phyloP scores from a whole-genome alignment of 2,329 filamentous ascomycete species.

The Pseudogymnoascus sp. region DNA sequence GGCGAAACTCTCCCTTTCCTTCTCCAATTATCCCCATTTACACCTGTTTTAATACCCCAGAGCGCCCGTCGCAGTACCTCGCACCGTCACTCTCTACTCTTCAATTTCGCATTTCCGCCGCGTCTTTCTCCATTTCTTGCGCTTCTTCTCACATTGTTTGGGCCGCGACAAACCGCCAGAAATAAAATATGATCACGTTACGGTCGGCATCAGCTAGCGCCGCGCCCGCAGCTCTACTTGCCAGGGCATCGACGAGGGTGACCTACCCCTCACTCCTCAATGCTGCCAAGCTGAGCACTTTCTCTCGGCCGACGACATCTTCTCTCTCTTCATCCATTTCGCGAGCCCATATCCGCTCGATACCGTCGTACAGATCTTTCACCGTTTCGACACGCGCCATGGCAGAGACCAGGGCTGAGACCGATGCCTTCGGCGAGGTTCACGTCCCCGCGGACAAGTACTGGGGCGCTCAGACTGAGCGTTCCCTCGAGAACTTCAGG shows the following conservation, averaged over 20 bases:
- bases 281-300: neutral
- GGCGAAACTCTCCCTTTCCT: neutral
- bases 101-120: neutral
- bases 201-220: constrained; percentile 23
- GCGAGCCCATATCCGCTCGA: constrained; percentile 16
- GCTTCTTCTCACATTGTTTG: neutral
- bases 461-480: constrained; percentile 97
- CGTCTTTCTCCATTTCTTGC: neutral
- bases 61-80: neutral
- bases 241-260: constrained; percentile 18
- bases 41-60: neutral
- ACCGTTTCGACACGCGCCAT: constrained; percentile 28
- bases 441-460: constrained; percentile 89
- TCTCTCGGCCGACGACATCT: constrained; percentile 7
- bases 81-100: neutral
- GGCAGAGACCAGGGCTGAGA: constrained; percentile 69
- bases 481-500: constrained; percentile 93
- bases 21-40: neutral
- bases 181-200: constrained; percentile 10
- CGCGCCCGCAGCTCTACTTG: constrained; percentile 17
- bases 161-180: neutral
- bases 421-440: constrained; percentile 95
- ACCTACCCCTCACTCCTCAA: neutral
- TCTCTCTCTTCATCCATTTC: constrained; percentile 13
- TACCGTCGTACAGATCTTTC: constrained; percentile 23